Base-by-base conservation (phyloP, 805 yeast genomes). In the Candida incommunis region DNA sequence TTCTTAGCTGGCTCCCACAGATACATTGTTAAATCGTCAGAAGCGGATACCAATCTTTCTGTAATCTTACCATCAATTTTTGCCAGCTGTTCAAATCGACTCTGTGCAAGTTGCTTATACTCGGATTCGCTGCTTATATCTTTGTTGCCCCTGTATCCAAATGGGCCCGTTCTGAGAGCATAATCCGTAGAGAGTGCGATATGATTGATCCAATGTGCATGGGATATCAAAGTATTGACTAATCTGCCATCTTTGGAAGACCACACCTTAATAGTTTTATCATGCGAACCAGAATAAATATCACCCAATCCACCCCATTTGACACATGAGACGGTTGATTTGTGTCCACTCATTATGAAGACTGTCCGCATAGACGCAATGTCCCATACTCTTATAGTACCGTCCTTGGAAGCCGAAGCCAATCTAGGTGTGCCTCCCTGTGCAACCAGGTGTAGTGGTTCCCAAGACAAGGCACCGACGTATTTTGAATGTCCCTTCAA, bases 121-220 rank as follows among this genome's bases (percentile, higher is more conserved):
- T 50, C 54, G 16, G 41, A 43, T 11, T 50, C 48, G 15, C 41
- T 23, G 20, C 47, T 44, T n/a, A 40, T 48, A 11, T 42, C 47
- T 3, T 63, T 59, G 49, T 63, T 67, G 29, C 79, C 79, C 22
- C 72, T 73, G 53, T 84, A 86, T 58, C 87, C 96, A 57, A 75
- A 90, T 0, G 95, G 86, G 5, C 98, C 97, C 52, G 81, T 74
- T 54, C 96, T 69, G 45, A 92, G 66, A 0, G 79, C 94, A 58
- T 80, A 81, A 56, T 92, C 98, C 0, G 97, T 90, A 1, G 95
- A 83, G 40, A 92, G 67, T 0, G 96, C 82, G 48, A 92, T 68
- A 64, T 90, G 97, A 61, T 92, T 92, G 42, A 92, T 92, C 98
- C 98, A 92, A 65, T 92, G 98, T 1, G 94, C 96, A 61, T 92